phyloP scores from a whole-genome alignment of 768 basidiomycete genomes.

The Lepiota subincarnata region DNA sequence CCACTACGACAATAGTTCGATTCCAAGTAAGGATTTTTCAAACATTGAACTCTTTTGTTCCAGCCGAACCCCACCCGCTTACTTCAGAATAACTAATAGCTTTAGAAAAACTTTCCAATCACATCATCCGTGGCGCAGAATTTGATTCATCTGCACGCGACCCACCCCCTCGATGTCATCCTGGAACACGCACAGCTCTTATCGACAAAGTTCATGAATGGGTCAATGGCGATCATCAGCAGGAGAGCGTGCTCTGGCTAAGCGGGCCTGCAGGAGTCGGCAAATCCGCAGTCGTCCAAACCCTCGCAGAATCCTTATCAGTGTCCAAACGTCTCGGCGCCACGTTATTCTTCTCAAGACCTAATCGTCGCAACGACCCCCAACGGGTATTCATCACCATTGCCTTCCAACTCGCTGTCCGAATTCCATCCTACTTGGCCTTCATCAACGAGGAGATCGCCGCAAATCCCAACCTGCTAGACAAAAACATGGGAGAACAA shows the following conservation, averaged over 20 bases:
- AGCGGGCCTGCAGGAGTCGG: conserved; percentile 12
- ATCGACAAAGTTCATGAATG: neutral
- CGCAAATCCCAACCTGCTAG: conserved; percentile 2
- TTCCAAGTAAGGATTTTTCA: too few species aligned
- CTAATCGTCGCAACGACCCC: neutral
- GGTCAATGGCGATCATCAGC: neutral
- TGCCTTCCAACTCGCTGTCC: conserved; percentile 18
- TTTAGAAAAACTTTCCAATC: too few species aligned
- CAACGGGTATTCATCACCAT: conserved; percentile 18
- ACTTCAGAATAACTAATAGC: too few species aligned
- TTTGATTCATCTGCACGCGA: conserved; percentile 4
- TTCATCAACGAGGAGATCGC: conserved; percentile 8
- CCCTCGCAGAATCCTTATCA: neutral
- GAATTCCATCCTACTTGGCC: neutral
- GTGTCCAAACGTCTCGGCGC: neutral
- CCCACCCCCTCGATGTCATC: neutral
- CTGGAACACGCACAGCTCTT: neutral
- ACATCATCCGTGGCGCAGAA: neutral
- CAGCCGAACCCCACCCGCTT: too few species aligned
- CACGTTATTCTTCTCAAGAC: conserved; percentile 18
- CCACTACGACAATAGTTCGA: too few species aligned
- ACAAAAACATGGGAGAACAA: conserved; percentile 12
- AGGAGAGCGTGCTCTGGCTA: neutral
- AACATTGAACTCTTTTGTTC: too few species aligned
- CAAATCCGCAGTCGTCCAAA: conserved; percentile 4